phyloP scores from a whole-genome alignment of 2,329 filamentous ascomycete species.

The Peltaster fructicola region DNA sequence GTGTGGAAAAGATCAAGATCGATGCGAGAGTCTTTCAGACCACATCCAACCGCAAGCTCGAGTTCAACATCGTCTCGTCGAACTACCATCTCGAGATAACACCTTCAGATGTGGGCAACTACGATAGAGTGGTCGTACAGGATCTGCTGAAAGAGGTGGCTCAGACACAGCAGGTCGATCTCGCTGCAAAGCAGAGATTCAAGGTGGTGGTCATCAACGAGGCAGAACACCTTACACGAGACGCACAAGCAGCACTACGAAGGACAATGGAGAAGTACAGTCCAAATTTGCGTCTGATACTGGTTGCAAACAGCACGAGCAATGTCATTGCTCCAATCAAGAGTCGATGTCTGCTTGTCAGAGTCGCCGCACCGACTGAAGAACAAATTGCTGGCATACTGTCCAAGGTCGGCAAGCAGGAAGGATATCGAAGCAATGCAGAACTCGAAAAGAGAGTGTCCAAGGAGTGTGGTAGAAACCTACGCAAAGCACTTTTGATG shows the following conservation, averaged over 20 bases:
- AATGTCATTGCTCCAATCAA: conserved; percentile 99
- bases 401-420: conserved; percentile 51
- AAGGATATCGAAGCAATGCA: conserved; percentile 63
- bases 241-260: conserved; percentile 86
- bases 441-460: conserved; percentile 73
- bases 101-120: conserved; percentile 87
- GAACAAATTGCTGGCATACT: conserved; percentile 69
- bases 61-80: conserved; percentile 97
- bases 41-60: conserved; percentile 85
- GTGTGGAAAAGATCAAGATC: conserved; percentile 99
- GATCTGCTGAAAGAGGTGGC: conserved; percentile 94
- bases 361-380: conserved; percentile 77
- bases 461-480: conserved; percentile 73
- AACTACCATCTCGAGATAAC: conserved; percentile 98
- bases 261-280: conserved; percentile 99
- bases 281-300: conserved; percentile 77
- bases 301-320: conserved; percentile 87
- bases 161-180: conserved; percentile 96
- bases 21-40: conserved; percentile 95
- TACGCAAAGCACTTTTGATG: conserved; percentile 83
- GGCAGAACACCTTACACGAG: conserved; percentile 80
- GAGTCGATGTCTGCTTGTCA: conserved; percentile 74
- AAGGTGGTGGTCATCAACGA: conserved; percentile 99
- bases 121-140: conserved; percentile 89
- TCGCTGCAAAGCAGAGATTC: conserved; percentile 77